A percentile compares a stretch with the other conserved stretches of the same genome.
These are phyloP conservation scores for Myxozyma melibiosi DNA, from an alignment of 805 yeast species.

Conservation along the genomic window DNA sequence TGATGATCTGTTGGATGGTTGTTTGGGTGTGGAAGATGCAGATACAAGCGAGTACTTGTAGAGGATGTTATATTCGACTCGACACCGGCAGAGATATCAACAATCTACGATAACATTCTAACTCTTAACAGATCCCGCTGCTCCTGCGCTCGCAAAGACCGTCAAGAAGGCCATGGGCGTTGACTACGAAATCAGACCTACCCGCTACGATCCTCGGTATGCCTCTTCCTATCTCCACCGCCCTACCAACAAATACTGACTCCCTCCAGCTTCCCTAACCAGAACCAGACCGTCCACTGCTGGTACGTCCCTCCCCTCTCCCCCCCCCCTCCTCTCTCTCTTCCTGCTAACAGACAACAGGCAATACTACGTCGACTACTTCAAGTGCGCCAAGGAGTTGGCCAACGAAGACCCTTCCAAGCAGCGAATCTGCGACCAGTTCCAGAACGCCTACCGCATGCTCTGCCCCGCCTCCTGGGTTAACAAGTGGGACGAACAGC, in stretches of 20 bases:
- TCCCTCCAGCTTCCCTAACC: slow-evolving; percentile 78
- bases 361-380: slow-evolving; percentile 96
- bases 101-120: too few species aligned
- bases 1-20: too few species aligned
- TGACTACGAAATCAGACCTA: slow-evolving; percentile 3
- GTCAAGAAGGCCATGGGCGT: too few species aligned
- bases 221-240: neutral
- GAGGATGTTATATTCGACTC: too few species aligned
- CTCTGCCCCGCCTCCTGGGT: slow-evolving; percentile 46
- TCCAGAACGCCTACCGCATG: slow-evolving; percentile 73
- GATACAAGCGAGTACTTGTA: too few species aligned
- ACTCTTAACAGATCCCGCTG: too few species aligned
- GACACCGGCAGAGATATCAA: too few species aligned
- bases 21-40: too few species aligned
- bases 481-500: slow-evolving; percentile 48
- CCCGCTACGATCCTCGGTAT: slow-evolving; percentile 29
- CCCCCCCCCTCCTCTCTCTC: neutral
- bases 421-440: slow-evolving; percentile 83
- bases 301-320: slow-evolving; percentile 49
- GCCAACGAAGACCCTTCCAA: slow-evolving; percentile 83
- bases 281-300: slow-evolving; percentile 97
- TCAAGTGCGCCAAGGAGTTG: slow-evolving; percentile 92
- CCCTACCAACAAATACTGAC: neutral
- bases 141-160: too few species aligned
- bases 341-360: too few species aligned